Conservation (phyloP, 2,329 filamentous ascomycete genomes). For the Fusarium nygamai region DNA sequence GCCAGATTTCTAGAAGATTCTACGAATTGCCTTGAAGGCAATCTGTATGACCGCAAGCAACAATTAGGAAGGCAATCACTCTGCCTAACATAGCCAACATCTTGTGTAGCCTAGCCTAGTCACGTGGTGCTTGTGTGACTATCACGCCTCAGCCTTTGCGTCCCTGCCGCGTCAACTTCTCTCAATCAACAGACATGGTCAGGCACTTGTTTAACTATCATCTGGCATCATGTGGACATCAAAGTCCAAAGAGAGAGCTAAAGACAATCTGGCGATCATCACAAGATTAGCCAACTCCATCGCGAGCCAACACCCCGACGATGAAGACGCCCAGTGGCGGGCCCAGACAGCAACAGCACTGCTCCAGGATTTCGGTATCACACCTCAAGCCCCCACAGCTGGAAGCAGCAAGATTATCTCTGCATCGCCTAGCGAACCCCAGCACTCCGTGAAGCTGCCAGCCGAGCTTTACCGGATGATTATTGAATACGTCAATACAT, state of each 20-base stretch:
- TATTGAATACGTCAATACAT: background rate
- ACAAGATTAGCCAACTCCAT: background rate
- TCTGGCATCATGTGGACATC: background rate
- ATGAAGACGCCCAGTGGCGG: background rate
- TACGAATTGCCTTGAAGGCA: background rate
- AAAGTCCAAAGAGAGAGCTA: fast-evolving
- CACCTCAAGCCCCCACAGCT: fast-evolving
- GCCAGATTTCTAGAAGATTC: background rate
- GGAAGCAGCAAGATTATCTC: background rate
- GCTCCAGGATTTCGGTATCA: fast-evolving
- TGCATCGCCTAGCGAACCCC: fast-evolving
- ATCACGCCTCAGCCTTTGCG: no score
- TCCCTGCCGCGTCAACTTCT: background rate
- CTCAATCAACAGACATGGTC: background rate
- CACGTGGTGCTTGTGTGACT: background rate
- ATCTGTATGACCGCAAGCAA: background rate
- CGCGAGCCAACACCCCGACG: background rate
- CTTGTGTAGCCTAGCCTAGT: background rate
- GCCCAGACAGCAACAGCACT: background rate
- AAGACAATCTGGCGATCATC: background rate
- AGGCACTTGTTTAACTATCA: background rate
- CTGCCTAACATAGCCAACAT: background rate
- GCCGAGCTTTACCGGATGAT: background rate
- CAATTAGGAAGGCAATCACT: background rate
- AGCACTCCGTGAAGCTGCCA: no score